Conservation (phyloP, 208 protist species). For the Phytomonas sp. region DNA sequence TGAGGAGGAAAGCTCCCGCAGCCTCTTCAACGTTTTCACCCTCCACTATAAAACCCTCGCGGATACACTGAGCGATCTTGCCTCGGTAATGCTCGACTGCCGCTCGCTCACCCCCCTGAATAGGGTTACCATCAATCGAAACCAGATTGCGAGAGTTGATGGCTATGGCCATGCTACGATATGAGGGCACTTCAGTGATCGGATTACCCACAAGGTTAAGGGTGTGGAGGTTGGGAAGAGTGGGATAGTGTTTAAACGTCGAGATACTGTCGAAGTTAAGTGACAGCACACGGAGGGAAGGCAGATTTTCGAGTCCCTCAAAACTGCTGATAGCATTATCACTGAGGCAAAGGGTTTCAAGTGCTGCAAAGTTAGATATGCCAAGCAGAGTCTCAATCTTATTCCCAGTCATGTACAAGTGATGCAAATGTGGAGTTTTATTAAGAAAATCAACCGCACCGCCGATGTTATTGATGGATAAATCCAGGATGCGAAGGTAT, state of each 20-base stretch:
- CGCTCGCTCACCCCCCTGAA: conserved; percentile 80
- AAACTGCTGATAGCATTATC: conserved; percentile 90
- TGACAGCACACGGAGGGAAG: conserved; percentile 84
- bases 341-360: conserved; percentile 89
- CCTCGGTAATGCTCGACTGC: conserved; percentile 83
- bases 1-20: conserved; percentile 79
- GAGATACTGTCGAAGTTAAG: conserved; percentile 91
- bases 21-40: conserved; percentile 75
- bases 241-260: conserved; percentile 78
- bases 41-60: conserved; percentile 86
- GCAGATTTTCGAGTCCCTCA: conserved; percentile 79
- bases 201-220: conserved; percentile 90
- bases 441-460: conserved; percentile 77
- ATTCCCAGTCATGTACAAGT: conserved; percentile 91
- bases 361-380: conserved; percentile 61
- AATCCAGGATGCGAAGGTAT: conserved; percentile 82
- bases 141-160: conserved; percentile 70
- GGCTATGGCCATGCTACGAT: conserved; percentile 89
- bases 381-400: conserved; percentile 83
- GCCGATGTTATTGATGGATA: conserved; percentile 90
- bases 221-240: conserved; percentile 81
- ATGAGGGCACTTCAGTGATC: conserved; percentile 72
- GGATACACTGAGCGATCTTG: conserved; percentile 86
- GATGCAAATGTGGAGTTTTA: conserved; percentile 69
- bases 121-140: conserved; percentile 81